Base-by-base conservation (phyloP, 2,329 filamentous ascomycete species). In the Graphilbum fragrans region DNA sequence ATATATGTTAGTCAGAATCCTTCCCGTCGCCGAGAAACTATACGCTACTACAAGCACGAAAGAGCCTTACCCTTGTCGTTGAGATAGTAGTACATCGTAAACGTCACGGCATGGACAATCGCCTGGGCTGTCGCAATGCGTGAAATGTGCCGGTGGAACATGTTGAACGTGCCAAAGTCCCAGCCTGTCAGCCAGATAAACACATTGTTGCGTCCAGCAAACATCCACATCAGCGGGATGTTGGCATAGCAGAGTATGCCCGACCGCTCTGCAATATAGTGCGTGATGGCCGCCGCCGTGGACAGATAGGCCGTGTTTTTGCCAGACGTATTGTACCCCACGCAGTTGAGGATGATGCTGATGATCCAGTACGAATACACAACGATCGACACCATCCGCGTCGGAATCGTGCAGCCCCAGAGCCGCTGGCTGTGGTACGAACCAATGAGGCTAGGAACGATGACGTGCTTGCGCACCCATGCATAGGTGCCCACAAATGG, bases 111-210 rank as follows among this genome's bases (percentile, higher is more conserved):
- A 50, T 85, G 80, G 0, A 78, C 53, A 2, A 81, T 62, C 1
- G 75, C 78, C 47, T 82, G 69, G 0, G 76, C 40, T 0, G 77
- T 77, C 6, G 75, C 67, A 2, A 82, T 64, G 18, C 78, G 64
- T 0, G 80, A 79, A 6, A 79, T 64, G 64, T 76, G 77, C 0
- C 80, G 71, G 54, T 84, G 80, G 39, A 82, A 82, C 21, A 74
- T 66, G 47, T 76, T 82, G 50, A 77, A 83, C 0, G 74, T 77
- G 2, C 68, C 66, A 52, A 79, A 82, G 12, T 72, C 74, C 78
- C 80, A 84, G 0, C 79, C 78, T 0, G 80, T 83, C 1, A 77
- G 53, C 74, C 74, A 80, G 41, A 82, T 61, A 16, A 82, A 65
- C 0, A 78, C 52, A 38, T 84, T 82, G 46, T 84, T 84, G 7